These are phyloP conservation scores for Talaromyces albobiverticillius DNA, from an alignment of 2,329 filamentous ascomycete genomes.

Conservation along the genomic window DNA sequence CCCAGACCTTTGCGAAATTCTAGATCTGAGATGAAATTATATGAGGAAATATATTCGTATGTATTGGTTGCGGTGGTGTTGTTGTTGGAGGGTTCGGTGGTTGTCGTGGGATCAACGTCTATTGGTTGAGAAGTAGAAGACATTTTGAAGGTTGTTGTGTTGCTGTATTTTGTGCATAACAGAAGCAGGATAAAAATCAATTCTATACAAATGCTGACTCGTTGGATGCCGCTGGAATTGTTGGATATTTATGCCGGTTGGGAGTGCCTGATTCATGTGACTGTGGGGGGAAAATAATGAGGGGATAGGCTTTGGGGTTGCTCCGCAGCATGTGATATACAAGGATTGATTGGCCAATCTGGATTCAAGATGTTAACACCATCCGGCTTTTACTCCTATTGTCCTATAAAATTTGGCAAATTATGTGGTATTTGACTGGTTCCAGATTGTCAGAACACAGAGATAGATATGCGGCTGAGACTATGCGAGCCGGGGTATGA, in stretches of 20 bases:
- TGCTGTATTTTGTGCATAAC: too few species aligned
- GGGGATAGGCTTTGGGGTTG: not conserved
- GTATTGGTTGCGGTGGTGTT: constrained; percentile 12
- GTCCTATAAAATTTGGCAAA: not conserved
- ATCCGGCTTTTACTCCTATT: not conserved
- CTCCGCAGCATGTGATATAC: not conserved
- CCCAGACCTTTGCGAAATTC: constrained; percentile 50
- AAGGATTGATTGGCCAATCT: not conserved
- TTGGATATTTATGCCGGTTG: too few species aligned
- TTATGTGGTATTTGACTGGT: not conserved
- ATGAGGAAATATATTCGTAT: constrained; percentile 35
- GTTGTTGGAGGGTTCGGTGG: not conserved
- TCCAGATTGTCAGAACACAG: not conserved
- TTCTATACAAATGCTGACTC: too few species aligned
- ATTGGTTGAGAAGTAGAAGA: constrained; percentile 1
- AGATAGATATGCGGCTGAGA: not conserved
- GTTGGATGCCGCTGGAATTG: too few species aligned
- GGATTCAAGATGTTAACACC: not conserved
- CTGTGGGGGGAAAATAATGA: not conserved
- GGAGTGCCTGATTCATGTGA: not conserved
- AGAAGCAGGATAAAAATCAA: too few species aligned
- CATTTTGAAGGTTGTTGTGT: constrained; percentile 1
- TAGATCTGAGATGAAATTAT: constrained; percentile 39
- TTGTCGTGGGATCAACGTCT: not conserved
- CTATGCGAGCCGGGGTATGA: too few species aligned